These are phyloP conservation scores for Pyrenophora seminiperda DNA, from an alignment of 2,329 filamentous ascomycete species.

Conservation along the genomic window DNA sequence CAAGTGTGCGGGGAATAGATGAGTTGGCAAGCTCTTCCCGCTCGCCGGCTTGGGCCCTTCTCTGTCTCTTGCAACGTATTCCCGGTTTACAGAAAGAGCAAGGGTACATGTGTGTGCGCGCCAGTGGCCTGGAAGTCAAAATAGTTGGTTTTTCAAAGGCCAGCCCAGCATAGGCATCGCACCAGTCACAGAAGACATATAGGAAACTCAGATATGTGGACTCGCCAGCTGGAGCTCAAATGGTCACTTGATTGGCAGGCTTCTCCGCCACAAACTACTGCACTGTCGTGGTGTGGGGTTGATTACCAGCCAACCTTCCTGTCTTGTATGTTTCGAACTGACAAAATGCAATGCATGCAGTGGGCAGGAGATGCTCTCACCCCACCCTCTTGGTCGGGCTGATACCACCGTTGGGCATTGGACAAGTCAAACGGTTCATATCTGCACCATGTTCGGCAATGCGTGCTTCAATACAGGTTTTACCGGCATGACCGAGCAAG, in stretches of 20 bases:
- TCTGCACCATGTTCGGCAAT: background rate
- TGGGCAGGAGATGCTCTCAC: constrained; percentile 1
- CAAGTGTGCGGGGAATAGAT: constrained; percentile 16
- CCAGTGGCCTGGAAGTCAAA: background rate
- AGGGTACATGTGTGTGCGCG: background rate
- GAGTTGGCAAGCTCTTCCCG: constrained; percentile 4
- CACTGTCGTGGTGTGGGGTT: constrained; percentile 1
- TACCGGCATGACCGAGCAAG: too few relatives aligned
- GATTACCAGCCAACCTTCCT: background rate
- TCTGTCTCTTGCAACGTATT: constrained; percentile 5
- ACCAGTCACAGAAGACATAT: background rate
- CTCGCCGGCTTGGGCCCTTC: background rate
- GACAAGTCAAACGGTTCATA: background rate
- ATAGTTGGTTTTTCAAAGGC: constrained; percentile 2
- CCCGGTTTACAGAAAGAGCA: constrained; percentile 3
- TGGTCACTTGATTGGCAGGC: background rate
- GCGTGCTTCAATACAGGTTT: background rate
- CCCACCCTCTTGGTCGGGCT: background rate
- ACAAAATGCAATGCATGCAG: background rate
- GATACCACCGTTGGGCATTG: background rate
- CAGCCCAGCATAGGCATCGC: constrained; percentile 1
- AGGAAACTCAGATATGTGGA: background rate
- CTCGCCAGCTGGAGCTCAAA: background rate
- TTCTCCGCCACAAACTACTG: constrained; percentile 5
- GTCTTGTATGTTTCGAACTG: constrained; percentile 4